Evolutionary conservation across 345 rosid species (phyloP), one percentile per base, ranked within the genome.

Genomic region (Ailanthus altissimus): DNA sequence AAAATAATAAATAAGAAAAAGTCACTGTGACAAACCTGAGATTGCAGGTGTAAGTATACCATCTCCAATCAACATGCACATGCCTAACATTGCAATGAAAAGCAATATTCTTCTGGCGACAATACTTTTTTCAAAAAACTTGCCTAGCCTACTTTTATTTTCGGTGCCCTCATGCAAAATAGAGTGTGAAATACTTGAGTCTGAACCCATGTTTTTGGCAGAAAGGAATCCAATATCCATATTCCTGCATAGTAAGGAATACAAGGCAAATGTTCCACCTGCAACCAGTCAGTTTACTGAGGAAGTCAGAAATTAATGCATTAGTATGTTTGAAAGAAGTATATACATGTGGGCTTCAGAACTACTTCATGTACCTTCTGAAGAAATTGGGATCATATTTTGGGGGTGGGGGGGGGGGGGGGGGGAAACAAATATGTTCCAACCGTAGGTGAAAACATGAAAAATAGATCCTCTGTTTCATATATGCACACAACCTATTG

Each of bases 31-130:
- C 80, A 78, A 72, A 88, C 98, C 98, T 58, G 97, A 94, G 77
- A 94, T 94, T 74, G 94, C 92, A 0, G 98, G 94, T 18, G 97
- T 94, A 70, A 92, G 97, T 78, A 94, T 91, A 6, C 97, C 98
- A 75, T 94, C 97, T 26, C 97, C 97, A 5, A 94, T 91, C 28
- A 94, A 85, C 97, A 92, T 94, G 81, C 97, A 91, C 18, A 89
- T 94, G 38, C 97, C 98, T 74, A 94, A 80, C 86, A 94, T 92
- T 76, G 96, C 94, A 79, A 89, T 74, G 74, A 89, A 83, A 81
- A 92, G 97, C 77, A 91, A 84, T 70, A 81, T 54, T 71, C 91
- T 79, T 63, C 90, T 84, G 23, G 91, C 90, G 70, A 86, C 82
- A 53, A 88, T 78, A 75, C 86, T 90, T 75, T 56, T 83, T 72